A percentile compares a stretch with the other conserved stretches of the same genome.
Evolutionary conservation across 805 yeast genomes (phyloP).

Genomic region (Debaryomyces prosopidis): DNA sequence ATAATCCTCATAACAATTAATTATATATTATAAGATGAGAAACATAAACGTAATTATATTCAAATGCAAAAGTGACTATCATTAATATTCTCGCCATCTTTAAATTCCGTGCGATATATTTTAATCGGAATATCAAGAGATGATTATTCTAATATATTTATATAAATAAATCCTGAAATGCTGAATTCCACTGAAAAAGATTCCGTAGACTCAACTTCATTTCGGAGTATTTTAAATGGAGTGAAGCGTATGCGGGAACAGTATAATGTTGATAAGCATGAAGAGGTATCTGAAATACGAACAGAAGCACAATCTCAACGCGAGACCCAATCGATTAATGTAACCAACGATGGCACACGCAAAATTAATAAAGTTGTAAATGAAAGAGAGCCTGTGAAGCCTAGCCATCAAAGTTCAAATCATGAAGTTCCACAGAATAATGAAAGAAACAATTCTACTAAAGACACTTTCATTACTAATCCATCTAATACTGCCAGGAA

Average conservation of each 20-base stretch:
- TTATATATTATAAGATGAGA: too few species aligned
- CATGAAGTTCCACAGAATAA: too few species aligned
- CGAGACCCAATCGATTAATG: background rate
- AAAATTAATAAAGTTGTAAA: background rate
- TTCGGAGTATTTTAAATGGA: constrained; percentile 71
- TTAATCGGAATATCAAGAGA: too few species aligned
- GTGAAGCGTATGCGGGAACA: constrained; percentile 59
- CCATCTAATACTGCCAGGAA: too few species aligned
- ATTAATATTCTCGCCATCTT: too few species aligned
- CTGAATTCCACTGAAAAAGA: constrained; percentile 1
- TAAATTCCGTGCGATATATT: too few species aligned
- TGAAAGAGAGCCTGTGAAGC: background rate
- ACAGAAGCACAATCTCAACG: background rate
- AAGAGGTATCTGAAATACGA: too few species aligned
- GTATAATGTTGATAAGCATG: constrained; percentile 17
- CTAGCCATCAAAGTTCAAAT: background rate
- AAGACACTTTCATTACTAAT: too few species aligned
- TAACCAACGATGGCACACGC: background rate
- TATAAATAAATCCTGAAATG: background rate
- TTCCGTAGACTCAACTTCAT: constrained; percentile 58
- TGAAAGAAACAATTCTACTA: too few species aligned
- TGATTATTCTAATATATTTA: background rate
- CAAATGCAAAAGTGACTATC: too few species aligned
- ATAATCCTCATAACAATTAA: too few species aligned
- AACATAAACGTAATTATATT: too few species aligned